Evolutionary conservation across 2,329 filamentous ascomycete genomes (phyloP).

Genomic region (Beauveria brongniartii): DNA sequence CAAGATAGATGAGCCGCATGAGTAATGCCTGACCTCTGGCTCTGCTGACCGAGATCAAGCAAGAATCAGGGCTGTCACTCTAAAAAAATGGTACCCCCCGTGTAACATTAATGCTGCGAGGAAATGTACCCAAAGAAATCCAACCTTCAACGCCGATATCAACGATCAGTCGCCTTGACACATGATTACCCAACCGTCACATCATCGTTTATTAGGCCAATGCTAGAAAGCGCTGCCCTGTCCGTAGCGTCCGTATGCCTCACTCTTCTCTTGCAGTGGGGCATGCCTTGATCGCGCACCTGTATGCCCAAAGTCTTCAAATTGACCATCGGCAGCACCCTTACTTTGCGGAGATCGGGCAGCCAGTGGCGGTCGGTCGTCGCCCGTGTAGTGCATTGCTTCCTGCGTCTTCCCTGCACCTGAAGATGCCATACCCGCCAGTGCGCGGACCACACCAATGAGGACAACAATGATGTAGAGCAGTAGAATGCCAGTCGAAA

Average conservation of each 20-base stretch:
- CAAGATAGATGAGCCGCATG: not conserved
- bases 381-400: slow-evolving; percentile 34
- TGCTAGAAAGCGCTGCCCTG: not conserved
- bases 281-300: slow-evolving; percentile 19
- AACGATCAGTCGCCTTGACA: no score
- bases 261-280: slow-evolving; percentile 24
- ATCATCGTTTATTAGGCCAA: not conserved
- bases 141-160: not conserved
- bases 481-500: slow-evolving; percentile 65
- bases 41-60: not conserved
- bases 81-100: not conserved
- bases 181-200: not conserved
- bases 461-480: slow-evolving; percentile 74
- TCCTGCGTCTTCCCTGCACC: slow-evolving; percentile 50
- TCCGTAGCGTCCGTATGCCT: slow-evolving; percentile 29
- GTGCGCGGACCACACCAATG: slow-evolving; percentile 60
- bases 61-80: not conserved
- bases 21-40: not conserved
- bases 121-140: not conserved
- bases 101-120: not conserved
- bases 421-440: slow-evolving; percentile 50
- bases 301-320: slow-evolving; percentile 20
- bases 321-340: slow-evolving; percentile 16
- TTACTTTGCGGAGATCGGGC: slow-evolving; percentile 17
- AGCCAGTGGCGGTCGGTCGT: slow-evolving; percentile 21